Base-by-base conservation (phyloP, 2,329 filamentous ascomycete species). In the Diplocarpon mali region DNA sequence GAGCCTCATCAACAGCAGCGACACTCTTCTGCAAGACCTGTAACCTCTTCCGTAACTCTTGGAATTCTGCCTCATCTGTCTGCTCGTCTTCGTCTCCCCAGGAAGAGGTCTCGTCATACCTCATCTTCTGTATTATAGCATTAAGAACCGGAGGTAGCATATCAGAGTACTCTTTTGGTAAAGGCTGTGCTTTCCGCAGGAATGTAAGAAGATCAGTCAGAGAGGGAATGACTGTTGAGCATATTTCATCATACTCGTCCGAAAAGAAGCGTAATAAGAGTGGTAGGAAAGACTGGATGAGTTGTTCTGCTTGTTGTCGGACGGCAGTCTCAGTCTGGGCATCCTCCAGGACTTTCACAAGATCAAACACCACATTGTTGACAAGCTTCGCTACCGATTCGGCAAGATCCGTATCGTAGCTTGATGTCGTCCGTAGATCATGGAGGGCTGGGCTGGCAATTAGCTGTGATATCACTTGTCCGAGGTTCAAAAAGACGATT, bases 221-320 rank as follows among this genome's bases (percentile, higher is more conserved):
- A 31, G 86, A 90, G 16, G 89, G 85, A 50, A 98, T 94, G 47
- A 96, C 87, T 11, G 87, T 92, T 30, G 89, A 93, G 70, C 92
- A 96, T 55, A 98, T 83, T 67, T 98, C 92, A 64, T 98, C 92
- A 63, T 93, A 98, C 62, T 98, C 89, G 64, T 98, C 92, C 17
- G 88, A 85, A 67, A 98, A 95, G 70, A 95, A 95, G 32, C 90
- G 85, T 40, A 98, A 71, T 11, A 96, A 73, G 55, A 89, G 83
- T 0, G 89, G 87, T 24, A 95, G 70, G 62, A 96, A 96, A 34
- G 78, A 76, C 60, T 84, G 83, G 42, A 96, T 71, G 48, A 93
- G 76, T 55, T 83, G 80, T 56, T 92, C 87, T 40, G 92, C 90
- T 56, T 80, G 83, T 37, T 75, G 72, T 55, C 78, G 80, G 20